Percentiles rank a stretch among this genome's conserved stretches.
Conservation (phyloP, 305 asterid species). For the Fraxinus albicans region DNA sequence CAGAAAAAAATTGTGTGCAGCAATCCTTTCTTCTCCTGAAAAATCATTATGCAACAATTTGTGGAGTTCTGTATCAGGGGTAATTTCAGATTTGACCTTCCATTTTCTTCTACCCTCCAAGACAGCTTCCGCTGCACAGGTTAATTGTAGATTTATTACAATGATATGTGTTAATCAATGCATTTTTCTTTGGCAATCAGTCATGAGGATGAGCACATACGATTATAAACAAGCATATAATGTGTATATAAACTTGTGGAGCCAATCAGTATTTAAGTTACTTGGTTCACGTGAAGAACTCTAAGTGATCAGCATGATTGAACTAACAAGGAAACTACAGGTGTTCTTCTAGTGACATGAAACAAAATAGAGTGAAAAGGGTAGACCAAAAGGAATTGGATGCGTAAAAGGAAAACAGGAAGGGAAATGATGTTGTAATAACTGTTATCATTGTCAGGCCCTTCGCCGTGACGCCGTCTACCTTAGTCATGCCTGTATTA, state of each 20-base stretch:
- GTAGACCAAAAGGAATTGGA: not conserved
- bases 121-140: conserved; percentile 48
- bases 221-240: not conserved
- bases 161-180: not conserved
- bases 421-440: not conserved
- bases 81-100: conserved; percentile 74
- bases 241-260: not conserved
- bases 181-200: not conserved
- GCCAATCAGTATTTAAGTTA: not conserved
- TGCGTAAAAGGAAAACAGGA: not conserved
- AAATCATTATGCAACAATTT: conserved; percentile 65
- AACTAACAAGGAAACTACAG: not conserved
- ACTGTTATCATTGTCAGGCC: not conserved
- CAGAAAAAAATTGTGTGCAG: conserved; percentile 82
- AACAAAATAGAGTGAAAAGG: not conserved
- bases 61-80: conserved; percentile 68
- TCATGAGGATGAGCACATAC: not conserved
- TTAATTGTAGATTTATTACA: not conserved
- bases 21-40: conserved; percentile 64
- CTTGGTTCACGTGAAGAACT: not conserved
- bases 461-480: not conserved
- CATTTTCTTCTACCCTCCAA: conserved; percentile 46
- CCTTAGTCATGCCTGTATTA: not conserved
- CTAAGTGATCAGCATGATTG: not conserved
- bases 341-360: not conserved